These are phyloP conservation scores for Cercospora brassicicola DNA, from an alignment of 2,329 filamentous ascomycete species.

Conservation along the genomic window DNA sequence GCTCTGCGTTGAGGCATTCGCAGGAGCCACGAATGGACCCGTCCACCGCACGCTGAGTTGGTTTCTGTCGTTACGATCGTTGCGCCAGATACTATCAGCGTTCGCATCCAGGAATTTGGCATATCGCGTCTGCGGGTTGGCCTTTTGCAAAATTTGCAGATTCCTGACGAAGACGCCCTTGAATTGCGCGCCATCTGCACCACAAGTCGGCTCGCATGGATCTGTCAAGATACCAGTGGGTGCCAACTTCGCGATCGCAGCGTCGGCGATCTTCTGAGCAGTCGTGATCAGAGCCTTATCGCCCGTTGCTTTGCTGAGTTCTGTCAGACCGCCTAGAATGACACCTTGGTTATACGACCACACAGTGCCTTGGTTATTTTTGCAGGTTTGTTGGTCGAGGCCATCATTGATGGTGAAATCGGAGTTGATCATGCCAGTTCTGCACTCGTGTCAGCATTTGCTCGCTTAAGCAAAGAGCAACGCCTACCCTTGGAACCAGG, in stretches of 20 bases:
- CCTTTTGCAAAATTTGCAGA: conserved; percentile 58
- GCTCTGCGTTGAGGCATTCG: conserved; percentile 37
- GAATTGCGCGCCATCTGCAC: conserved; percentile 59
- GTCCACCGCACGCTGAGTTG: conserved; percentile 65
- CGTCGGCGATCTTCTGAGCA: conserved; percentile 44
- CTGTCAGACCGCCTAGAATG: conserved; percentile 58
- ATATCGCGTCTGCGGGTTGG: conserved; percentile 53
- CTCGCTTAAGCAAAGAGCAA: neutral
- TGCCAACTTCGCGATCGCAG: conserved; percentile 42
- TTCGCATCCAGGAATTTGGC: conserved; percentile 58
- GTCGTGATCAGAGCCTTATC: conserved; percentile 38
- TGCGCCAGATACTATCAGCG: conserved; percentile 65
- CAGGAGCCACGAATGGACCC: conserved; percentile 53
- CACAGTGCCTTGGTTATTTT: conserved; percentile 50
- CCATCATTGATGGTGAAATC: conserved; percentile 57
- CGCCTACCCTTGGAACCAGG: conserved; percentile 49
- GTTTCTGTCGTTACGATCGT: conserved; percentile 54
- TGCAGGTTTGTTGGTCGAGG: conserved; percentile 50
- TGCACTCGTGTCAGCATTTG: neutral
- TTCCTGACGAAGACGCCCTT: conserved; percentile 71
- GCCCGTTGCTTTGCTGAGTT: conserved; percentile 48
- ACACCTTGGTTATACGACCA: conserved; percentile 62
- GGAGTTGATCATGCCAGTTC: conserved; percentile 52
- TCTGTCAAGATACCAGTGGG: conserved; percentile 45
- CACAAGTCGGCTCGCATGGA: conserved; percentile 41